Base-by-base conservation (phyloP, 805 yeast genomes). In the Wickerhamomyces bisporus region DNA sequence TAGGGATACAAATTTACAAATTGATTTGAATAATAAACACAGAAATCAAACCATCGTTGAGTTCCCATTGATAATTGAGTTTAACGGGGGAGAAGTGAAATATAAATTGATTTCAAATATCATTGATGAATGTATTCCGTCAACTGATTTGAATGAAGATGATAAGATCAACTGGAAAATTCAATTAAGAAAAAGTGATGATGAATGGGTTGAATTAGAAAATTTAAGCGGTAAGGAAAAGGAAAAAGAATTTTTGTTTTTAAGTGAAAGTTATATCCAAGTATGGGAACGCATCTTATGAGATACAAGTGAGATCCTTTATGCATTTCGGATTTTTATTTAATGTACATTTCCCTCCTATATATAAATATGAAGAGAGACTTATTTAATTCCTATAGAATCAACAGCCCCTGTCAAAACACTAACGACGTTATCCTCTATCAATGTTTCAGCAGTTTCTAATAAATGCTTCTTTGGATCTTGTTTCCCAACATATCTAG, bases 381-480 rank as follows among this genome's bases (percentile, higher is more conserved):
- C 10, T 50, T 70, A 86, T 61, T 83, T 83, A 50, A 93, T 87
- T 20, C 96, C 95, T 41, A 86, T 81, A 33, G 91, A 77, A 62
- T 93, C 89, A 30, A 93, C 89, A 62, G 84, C 85, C 35, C 96
- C 86, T 13, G 96, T 86, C 56, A 89, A 70, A 46, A 91, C 74
- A 25, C 95, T 79, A 11, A 86, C 87, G 34, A 93, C 81, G 58
- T 93, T 94, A 37, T 86, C 93, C 62, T 93, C 98, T 52, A 94
- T 77, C 36, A 86, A 70, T 43, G 71, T 69, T 48, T 86, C 94
- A 10, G 96, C 94, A 1, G 94, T 85, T 46, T 86, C 96, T 34
- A 82, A 75, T 53, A 93, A 71, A 68, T 93, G 99, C 68, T 91
- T 93, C 78, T 94, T 93, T 30, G 99, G 99, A 63, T 93, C 98